Evolutionary conservation across 495 filamentous ascomycete genomes (phyloP), one percentile per base, ranked within the genome.

Genomic region (Penicillium lagena): DNA sequence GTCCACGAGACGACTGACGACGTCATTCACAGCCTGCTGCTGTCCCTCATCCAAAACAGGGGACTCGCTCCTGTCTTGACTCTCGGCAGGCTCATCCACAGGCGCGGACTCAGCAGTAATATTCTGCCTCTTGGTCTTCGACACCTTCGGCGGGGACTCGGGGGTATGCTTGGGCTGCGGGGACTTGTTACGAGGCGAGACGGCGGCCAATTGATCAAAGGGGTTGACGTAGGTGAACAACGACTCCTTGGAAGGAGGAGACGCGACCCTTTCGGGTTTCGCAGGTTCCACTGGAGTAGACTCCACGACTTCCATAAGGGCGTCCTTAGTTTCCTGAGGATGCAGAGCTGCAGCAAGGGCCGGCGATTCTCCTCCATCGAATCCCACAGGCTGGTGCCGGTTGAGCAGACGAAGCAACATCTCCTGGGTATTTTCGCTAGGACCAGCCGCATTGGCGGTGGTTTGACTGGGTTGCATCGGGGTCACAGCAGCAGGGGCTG

Each of bases 181-280:
- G 31, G 71, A 68, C 31, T 50, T 72, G 46, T 79, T 81, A 12
- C 77, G 76, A 40, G 83, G 83, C 28, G 80, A 86, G 7, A 81
- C 82, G 51, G 83, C 77, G 46, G 83, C 76, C 28, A 89, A 59
- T 56, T 88, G 81, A 29, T 89, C 86, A 47, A 91, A 90, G 4
- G 87, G 87, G 52, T 89, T 89, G 49, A 83, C 78, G 58, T 88
- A 87, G 28, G 78, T 87, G 65, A 91, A 91, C 22, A 84, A 67
- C 13, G 69, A 63, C 4, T 64, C 67, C 46, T 77, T 77, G 17
- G 62, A 45, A 35, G 39, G 13, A 9, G 55, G 44, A 35, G 63
- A 48, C 33, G 55, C 54, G 42, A 54, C 54, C 46, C 50, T 53
- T 49, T 68, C 66, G 44, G 52, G 59, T 54, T 56, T 56, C 53